These are phyloP conservation scores for Fusarium sulawesiense DNA, from an alignment of 2,329 filamentous ascomycete genomes.

Conservation along the genomic window DNA sequence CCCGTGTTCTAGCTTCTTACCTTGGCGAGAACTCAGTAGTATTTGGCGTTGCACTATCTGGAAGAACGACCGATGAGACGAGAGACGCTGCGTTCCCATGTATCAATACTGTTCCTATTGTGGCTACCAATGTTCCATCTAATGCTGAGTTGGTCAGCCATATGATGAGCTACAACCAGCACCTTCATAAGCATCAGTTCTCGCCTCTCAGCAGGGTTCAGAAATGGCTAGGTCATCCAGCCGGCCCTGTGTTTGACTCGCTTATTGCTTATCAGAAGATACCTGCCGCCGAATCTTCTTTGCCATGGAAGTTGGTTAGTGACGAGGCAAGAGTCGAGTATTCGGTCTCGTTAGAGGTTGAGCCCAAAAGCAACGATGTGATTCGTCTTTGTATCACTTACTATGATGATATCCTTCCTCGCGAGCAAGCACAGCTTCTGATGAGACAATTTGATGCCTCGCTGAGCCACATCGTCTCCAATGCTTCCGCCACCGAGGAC, in stretches of 20 bases:
- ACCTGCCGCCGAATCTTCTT: slow-evolving; percentile 39
- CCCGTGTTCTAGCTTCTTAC: slow-evolving; percentile 78
- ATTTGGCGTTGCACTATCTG: slow-evolving; percentile 85
- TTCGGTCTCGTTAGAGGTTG: slow-evolving; percentile 81
- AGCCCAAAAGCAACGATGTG: slow-evolving; percentile 61
- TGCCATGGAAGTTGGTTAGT: slow-evolving; percentile 69
- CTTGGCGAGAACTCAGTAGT: slow-evolving; percentile 78
- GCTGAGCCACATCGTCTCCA: slow-evolving; percentile 68
- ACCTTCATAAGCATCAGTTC: slow-evolving; percentile 76
- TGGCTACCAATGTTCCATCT: slow-evolving; percentile 64
- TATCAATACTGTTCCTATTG: slow-evolving; percentile 82
- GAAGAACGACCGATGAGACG: slow-evolving; percentile 72
- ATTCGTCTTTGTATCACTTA: slow-evolving; percentile 76
- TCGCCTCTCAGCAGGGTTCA: slow-evolving; percentile 78
- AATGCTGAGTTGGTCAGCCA: slow-evolving; percentile 68
- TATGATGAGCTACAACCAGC: slow-evolving; percentile 74
- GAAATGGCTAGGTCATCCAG: slow-evolving; percentile 73
- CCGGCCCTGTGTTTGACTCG: slow-evolving; percentile 81
- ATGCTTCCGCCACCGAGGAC: slow-evolving; percentile 56
- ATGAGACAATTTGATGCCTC: slow-evolving; percentile 77
- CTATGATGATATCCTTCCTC: slow-evolving; percentile 71
- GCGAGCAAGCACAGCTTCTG: slow-evolving; percentile 73
- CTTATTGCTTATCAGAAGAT: slow-evolving; percentile 84
- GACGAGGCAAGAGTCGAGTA: slow-evolving; percentile 82
- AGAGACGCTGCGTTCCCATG: slow-evolving; percentile 77